Evolutionary conservation across 768 basidiomycete species (phyloP), one percentile per base, ranked within the genome.

Genomic region (Exidia glandulosa): DNA sequence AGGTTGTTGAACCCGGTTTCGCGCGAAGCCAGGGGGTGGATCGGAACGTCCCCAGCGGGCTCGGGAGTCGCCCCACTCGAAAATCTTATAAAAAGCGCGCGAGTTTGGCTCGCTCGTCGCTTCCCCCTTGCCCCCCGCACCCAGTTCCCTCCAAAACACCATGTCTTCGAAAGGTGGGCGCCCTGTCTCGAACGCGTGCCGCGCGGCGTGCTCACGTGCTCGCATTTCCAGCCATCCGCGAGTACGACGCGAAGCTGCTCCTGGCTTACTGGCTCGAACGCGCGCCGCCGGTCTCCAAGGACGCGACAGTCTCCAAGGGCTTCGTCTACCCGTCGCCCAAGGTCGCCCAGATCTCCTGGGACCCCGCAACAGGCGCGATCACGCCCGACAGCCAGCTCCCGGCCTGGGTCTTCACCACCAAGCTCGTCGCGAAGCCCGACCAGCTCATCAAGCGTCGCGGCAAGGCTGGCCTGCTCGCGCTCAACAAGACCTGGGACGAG

Each of bases 401-500:
- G 16, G 74, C 79, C 66, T 94, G 90, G 91, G 87, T 94, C 34
- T 85, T 83, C 76, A 83, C 79, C 65, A 83, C 75, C 65, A 90
- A 91, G 79, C 90, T 95, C 72, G 94, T 96, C 68, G 94, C 86
- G 19, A 96, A 96, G 78, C 94, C 94, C 29, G 94, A 95, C 77
- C 94, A 96, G 77, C 87, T 98, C 74, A 98, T 98, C 84, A 99
- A 98, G 80, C 89, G 96, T 65, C 90, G 96, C 63, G 96, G 96
- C 69, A 99, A 99, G 82, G 93, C 93, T 25, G 96, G 96, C 64
- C 82, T 99, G 14, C 83, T 99, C 63, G 85, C 86, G 34, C 81
- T 99, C 65, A 97, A 98, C 85, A 94, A 94, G 77, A 78, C 80
- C 27, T 96, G 90, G 90, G 79, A 85, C 36, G 89, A 88, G 67